Evolutionary conservation across 1,284 basidiomycete genomes (phyloP), one percentile per base, ranked within the genome.

Genomic region (Ganoderma meredithae): DNA sequence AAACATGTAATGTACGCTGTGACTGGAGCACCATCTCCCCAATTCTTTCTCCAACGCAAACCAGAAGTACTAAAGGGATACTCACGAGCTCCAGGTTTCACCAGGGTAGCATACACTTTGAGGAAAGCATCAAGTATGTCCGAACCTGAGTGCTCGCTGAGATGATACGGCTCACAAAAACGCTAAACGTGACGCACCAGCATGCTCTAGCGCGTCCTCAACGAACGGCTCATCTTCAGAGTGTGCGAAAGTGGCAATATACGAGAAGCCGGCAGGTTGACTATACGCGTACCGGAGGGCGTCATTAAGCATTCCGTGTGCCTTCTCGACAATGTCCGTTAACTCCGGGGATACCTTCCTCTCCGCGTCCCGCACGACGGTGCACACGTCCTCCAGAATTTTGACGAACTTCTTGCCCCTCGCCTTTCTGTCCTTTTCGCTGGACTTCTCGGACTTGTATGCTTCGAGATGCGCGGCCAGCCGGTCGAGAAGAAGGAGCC

Each of bases 241-340:
- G 64, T 83, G 80, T 1, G 81, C 80, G 67, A 79, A 82, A 1
- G 80, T 81, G 4, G 74, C 74, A 39, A 81, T 63, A 62, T 71
- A 75, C 64, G 73, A 74, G 25, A 72, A 64, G 60, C 74, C 71
- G 10, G 44, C 68, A 6, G 70, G 71, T 27, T 55, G 49, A n/a
- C 65, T 69, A 62, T 78, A 77, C 1, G 74, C 73, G 56, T 71
- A 61, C 27, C 62, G 40, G 22, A 79, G 59, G 12, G 67, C 75
- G 7, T 64, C 47, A 56, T 74, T 73, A 39, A 76, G 60, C 12
- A 77, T 17, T 1, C 60, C 63, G 12, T 79, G 73, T n/a, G 81
- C 81, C 49, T 76, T 78, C 59, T 75, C 78, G 40, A 83, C 73
- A 27, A 83, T 71, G 27, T 76, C 73, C 7, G 75, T 64, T 0